Base-by-base conservation (phyloP, 1,139 yeast species). In the Eremothecium cymbalariae region DNA sequence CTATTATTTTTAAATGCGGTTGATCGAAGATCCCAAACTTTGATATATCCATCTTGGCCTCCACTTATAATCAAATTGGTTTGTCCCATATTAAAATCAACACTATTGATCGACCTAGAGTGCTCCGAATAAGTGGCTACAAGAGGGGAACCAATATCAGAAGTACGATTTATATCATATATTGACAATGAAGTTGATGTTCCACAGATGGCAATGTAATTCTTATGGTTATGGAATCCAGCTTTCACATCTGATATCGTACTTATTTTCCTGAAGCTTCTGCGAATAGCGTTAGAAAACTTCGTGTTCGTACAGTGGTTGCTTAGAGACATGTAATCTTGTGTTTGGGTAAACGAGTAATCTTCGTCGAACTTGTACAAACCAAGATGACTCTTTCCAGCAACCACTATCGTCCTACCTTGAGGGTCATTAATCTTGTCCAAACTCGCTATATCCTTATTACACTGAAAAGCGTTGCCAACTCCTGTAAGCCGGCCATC, bases 21-120 rank as follows among this genome's bases (percentile, higher is more conserved):
- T 19, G 73, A 61, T 31, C 95, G 68, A 38, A 86, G 57, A 57
- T 90, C 97, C 96, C 97, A 90, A 12, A 86, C 59, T 45, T 84
- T 79, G 38, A 88, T 76, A 13, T 79, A 67, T 2, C 97, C 96
- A 59, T 90, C 98, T 52, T 85, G 95, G 0, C 94, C 81, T 0
- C 95, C 98, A 1, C 95, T 80, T 2, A 85, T 59, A 11, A 90
- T 57, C 31, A 73, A 65, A 46, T 71, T 69, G 1, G 80, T 72
- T 30, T 71, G 70, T 3, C 68, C 67, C 24, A 70, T 70, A 39
- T 67, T 69, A 54, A 85, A 86, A 40, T 82, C 85, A 18, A 90
- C 63, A 1, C 94, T 72, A 51, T 86, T 85, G 30, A 90, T 78
- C 3, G 94, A 77, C 37, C 97, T 64, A 34, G 77, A 77, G 48